Base-by-base conservation (phyloP, 2,329 filamentous ascomycete genomes). In the Lasiodiplodia sp. region DNA sequence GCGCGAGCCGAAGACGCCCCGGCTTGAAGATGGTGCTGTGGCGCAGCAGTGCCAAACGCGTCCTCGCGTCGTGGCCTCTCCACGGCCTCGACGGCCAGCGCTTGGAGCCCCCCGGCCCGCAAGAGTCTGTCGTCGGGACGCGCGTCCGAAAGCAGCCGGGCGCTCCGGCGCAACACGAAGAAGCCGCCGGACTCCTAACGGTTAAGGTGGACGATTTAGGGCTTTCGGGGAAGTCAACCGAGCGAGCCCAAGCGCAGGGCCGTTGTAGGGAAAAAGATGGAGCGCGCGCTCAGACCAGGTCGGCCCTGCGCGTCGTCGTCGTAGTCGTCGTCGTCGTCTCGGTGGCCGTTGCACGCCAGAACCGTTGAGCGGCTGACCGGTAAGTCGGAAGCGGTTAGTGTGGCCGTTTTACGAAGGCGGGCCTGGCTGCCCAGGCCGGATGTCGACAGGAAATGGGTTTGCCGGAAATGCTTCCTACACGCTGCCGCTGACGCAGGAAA, bases 311-410 rank as follows among this genome's bases (percentile, higher is more conserved):
- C 58, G 58, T 34, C 56, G 40, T 58, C 56, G 56, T 58, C 57
- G 57, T 62, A 40, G 57, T 62, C 58, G 16, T 62, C 40, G 25
- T 38, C 57, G 44, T 47, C 44, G 44, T 47, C 44, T n/a, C 40
- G 40, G 11, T 18, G 40, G 40, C 40, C 40, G 58, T 49, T 62
- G 58, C 58, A 62, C 58, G 58, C 49, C 58, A 62, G 40, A 62
- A 28, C 58, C 58, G 58, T 62, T 62, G 58, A 62, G 58, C 58
- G 58, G 58, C 23, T 62, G 58, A 62, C 58, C 58, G 58, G 58
- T 62, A 62, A 49, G 58, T 62, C 58, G 23, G 31, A 62, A 62
- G 58, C 40, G 47, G 58, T 37, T 62, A 62, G 58, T 44, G 21
- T 28, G n/a, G 58, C 58, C 40, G 58, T 62, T 34, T 62, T 62